Conservation (phyloP, 129 eudicot genomes). For the Tanacetum coccineum region DNA sequence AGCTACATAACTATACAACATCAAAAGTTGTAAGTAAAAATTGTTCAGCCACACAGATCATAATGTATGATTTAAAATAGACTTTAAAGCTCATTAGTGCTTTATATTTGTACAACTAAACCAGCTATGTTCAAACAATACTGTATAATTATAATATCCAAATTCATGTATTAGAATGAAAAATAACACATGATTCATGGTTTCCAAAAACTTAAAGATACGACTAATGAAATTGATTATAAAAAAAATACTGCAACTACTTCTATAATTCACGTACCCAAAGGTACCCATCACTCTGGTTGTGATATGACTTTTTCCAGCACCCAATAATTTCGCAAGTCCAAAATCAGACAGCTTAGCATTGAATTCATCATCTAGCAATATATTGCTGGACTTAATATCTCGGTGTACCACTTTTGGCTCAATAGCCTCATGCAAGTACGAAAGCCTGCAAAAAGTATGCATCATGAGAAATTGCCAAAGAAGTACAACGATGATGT, state of each 20-base stretch:
- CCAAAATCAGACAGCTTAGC: slow-evolving; percentile 87
- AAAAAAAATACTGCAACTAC: no score
- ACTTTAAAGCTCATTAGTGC: no score
- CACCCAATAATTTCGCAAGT: slow-evolving; percentile 80
- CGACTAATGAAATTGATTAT: no score
- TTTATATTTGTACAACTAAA: no score
- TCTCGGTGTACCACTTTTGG: slow-evolving; percentile 93
- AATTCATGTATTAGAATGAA: no score
- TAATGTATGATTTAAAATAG: background rate
- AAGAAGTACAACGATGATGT: background rate
- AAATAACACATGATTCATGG: no score
- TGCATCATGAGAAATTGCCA: background rate
- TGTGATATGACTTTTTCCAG: slow-evolving; percentile 78
- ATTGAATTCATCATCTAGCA: slow-evolving; percentile 70
- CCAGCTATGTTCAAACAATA: no score
- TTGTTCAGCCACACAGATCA: slow-evolving; percentile 1
- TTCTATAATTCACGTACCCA: slow-evolving; percentile 38
- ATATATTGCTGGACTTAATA: slow-evolving; percentile 79
- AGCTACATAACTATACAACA: slow-evolving; percentile 62
- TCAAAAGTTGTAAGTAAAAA: background rate
- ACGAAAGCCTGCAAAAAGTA: slow-evolving; percentile 51
- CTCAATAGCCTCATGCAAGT: slow-evolving; percentile 86
- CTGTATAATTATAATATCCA: no score
- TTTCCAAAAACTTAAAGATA: no score
- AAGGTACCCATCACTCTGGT: slow-evolving; percentile 95